Percentiles rank a stretch among this genome's conserved stretches.
These are phyloP conservation scores for Pseudonectria buxi DNA, from an alignment of 2,329 filamentous ascomycete species.

Conservation along the genomic window DNA sequence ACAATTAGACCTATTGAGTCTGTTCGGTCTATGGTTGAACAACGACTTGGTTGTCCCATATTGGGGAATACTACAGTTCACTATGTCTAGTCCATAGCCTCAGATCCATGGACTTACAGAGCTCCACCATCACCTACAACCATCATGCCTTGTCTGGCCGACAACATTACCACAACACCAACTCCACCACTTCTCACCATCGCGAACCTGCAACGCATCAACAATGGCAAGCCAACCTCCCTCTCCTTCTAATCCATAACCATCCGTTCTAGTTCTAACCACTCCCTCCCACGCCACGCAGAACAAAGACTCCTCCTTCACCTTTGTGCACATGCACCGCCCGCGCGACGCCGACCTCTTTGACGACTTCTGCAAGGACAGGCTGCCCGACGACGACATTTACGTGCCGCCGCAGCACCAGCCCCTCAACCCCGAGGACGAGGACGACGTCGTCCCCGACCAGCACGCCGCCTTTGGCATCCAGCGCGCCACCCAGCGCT, in stretches of 20 bases:
- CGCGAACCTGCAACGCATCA: too few species aligned
- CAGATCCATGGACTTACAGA: too few species aligned
- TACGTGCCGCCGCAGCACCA: slow-evolving; percentile 75
- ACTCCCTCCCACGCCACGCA: slow-evolving; percentile 20
- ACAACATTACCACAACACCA: too few species aligned
- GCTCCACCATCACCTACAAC: too few species aligned
- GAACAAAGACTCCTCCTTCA: slow-evolving; percentile 71
- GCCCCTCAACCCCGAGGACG: slow-evolving; percentile 79
- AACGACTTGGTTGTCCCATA: too few species aligned
- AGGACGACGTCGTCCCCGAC: slow-evolving; percentile 82
- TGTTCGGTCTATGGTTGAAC: too few species aligned
- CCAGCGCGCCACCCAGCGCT: slow-evolving; percentile 67
- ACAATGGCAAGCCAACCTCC: too few species aligned
- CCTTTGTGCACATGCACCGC: slow-evolving; percentile 67
- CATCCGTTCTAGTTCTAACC: neutral
- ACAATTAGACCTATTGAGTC: too few species aligned
- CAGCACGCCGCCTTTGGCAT: slow-evolving; percentile 86
- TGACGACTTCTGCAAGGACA: slow-evolving; percentile 67
- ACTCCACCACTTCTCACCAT: too few species aligned
- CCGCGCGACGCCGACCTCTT: slow-evolving; percentile 71
- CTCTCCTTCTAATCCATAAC: neutral
- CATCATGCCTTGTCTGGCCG: too few species aligned
- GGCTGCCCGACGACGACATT: slow-evolving; percentile 69
- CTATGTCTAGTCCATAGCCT: too few species aligned
- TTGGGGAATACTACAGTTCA: too few species aligned